Evolutionary conservation across 345 rosid genomes (phyloP).

Genomic region (Hypericum perforatum): DNA sequence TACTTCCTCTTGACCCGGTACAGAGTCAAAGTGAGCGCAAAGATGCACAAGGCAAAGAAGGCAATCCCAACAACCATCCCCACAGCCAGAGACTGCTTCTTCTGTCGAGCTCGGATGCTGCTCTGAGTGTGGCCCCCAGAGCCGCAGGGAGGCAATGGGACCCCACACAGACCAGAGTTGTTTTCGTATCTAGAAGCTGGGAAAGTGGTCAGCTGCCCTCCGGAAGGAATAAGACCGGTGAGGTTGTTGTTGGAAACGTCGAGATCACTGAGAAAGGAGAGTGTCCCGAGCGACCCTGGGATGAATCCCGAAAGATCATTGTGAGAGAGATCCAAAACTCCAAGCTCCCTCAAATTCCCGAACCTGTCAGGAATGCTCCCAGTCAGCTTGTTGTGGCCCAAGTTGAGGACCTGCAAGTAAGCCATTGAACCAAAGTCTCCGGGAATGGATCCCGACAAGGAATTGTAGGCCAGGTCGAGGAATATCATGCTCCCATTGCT

Average conservation of each 20-base stretch:
- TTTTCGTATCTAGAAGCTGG: constrained; percentile 72
- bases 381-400: constrained; percentile 69
- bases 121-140: constrained; percentile 24
- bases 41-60: constrained; percentile 53
- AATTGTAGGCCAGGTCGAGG: constrained; percentile 80
- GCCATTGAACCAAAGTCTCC: constrained; percentile 51
- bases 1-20: constrained; percentile 44
- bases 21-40: constrained; percentile 53
- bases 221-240: constrained; percentile 75
- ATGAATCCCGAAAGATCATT: constrained; percentile 62
- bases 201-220: constrained; percentile 93
- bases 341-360: constrained; percentile 64
- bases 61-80: constrained; percentile 62
- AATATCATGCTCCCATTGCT: constrained; percentile 82
- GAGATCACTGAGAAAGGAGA: constrained; percentile 82
- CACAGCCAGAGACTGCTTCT: constrained; percentile 40
- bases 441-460: constrained; percentile 60
- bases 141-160: constrained; percentile 64
- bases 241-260: constrained; percentile 92
- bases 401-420: constrained; percentile 79
- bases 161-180: constrained; percentile 88
- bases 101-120: constrained; percentile 13
- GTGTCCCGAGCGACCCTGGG: constrained; percentile 65
- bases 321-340: constrained; percentile 89
- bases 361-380: constrained; percentile 72